These are phyloP conservation scores for Fusarium albidum DNA, from an alignment of 2,329 filamentous ascomycete genomes.

Conservation along the genomic window DNA sequence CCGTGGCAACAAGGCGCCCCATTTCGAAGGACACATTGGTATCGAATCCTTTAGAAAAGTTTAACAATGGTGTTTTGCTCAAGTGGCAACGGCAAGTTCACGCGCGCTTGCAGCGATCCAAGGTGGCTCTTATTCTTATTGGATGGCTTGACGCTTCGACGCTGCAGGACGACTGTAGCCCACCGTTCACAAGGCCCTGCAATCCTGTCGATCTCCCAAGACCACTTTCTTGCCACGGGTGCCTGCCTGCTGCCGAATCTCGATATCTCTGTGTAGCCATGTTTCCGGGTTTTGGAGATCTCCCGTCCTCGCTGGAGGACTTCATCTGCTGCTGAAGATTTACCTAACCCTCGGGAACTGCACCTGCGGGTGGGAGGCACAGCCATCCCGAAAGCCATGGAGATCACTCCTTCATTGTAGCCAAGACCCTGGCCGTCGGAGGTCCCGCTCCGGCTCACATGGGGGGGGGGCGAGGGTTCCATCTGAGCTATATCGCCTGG, in stretches of 20 bases:
- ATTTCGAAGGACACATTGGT: neutral
- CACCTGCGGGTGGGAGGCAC: conserved; percentile 1
- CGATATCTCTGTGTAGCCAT: conserved; percentile 10
- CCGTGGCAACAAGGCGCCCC: conserved; percentile 19
- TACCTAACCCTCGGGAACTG: neutral
- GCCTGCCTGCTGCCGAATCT: neutral
- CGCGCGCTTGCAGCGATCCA: conserved; percentile 23
- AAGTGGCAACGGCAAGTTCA: conserved; percentile 22
- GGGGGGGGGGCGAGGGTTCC: conserved; percentile 6
- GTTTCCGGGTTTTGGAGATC: neutral
- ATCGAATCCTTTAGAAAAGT: conserved; percentile 15
- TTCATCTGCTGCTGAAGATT: neutral
- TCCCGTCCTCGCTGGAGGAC: neutral
- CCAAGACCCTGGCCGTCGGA: conserved; percentile 10
- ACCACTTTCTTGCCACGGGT: too few relatives aligned
- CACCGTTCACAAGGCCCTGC: conserved; percentile 9
- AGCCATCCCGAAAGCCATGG: neutral
- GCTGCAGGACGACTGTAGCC: conserved; percentile 1
- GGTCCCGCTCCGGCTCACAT: conserved; percentile 12
- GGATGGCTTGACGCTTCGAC: conserved; percentile 11
- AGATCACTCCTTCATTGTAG: neutral
- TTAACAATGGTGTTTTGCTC: neutral
- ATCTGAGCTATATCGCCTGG: conserved; percentile 6
- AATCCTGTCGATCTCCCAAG: conserved; percentile 15
- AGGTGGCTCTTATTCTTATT: conserved; percentile 23